Conservation (phyloP, 2,329 filamentous ascomycete species). For the Didymella sp. region DNA sequence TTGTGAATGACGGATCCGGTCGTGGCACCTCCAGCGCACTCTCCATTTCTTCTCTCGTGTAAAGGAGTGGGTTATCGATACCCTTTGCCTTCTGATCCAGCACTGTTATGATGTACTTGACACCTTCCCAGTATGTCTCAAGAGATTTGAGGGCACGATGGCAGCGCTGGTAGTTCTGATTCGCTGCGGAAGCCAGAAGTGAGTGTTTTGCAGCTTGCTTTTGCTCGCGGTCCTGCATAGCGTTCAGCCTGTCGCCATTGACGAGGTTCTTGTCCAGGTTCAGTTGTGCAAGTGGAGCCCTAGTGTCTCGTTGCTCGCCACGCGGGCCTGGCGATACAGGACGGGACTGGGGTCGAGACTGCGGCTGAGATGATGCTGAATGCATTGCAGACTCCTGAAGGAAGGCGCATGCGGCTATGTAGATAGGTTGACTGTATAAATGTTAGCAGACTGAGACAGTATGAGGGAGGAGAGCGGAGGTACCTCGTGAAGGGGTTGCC, state of each 20-base stretch:
- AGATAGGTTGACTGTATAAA: conserved; percentile 76
- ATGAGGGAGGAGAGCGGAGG: not conserved
- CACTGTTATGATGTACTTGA: conserved; percentile 85
- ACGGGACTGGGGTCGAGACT: conserved; percentile 61
- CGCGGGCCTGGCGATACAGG: conserved; percentile 10
- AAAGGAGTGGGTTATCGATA: conserved; percentile 75
- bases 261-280: conserved; percentile 11
- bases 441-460: conserved; percentile 19
- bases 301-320: conserved; percentile 5
- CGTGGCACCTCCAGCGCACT: conserved; percentile 66
- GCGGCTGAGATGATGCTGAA: conserved; percentile 66
- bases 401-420: conserved; percentile 89
- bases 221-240: conserved; percentile 44
- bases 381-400: conserved; percentile 80
- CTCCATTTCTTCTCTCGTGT: conserved; percentile 77
- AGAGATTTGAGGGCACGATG: conserved; percentile 83
- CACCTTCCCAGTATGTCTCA: conserved; percentile 85
- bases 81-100: conserved; percentile 88
- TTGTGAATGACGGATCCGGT: conserved; percentile 58
- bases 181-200: conserved; percentile 79
- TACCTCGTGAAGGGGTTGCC: conserved; percentile 80
- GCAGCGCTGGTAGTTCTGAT: conserved; percentile 85
- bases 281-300: conserved; percentile 3
- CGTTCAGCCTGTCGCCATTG: conserved; percentile 24
- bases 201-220: conserved; percentile 69